These are phyloP conservation scores for Rhynchospora breviuscula DNA, from an alignment of 176 grass and related monocot species.

Conservation along the genomic window DNA sequence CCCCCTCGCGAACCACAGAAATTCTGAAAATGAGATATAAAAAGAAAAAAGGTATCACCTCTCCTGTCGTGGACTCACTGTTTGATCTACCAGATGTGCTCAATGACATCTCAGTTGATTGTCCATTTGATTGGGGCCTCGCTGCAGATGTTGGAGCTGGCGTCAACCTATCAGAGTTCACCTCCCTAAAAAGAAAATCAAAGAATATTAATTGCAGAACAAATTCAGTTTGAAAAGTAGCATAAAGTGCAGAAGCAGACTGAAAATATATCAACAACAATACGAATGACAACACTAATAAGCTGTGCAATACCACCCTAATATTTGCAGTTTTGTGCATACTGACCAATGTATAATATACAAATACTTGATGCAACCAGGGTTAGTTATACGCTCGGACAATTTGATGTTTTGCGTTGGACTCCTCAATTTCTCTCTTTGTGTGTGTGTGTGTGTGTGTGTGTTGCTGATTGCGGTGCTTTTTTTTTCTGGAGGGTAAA, in stretches of 20 bases:
- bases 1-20: background rate
- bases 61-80: background rate
- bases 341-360: background rate
- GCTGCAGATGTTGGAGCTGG: background rate
- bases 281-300: background rate
- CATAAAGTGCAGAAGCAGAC: background rate
- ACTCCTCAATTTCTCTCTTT: background rate
- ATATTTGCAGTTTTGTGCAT: background rate
- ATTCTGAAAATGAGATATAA: no score
- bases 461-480: background rate
- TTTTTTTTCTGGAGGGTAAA: background rate
- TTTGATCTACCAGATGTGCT: background rate
- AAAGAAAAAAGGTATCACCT: background rate
- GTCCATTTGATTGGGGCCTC: background rate
- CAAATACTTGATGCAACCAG: background rate
- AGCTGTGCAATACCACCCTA: background rate
- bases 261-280: background rate
- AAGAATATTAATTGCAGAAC: background rate
- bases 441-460: no score
- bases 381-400: background rate
- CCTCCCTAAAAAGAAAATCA: slow-evolving; percentile 13
- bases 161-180: background rate
- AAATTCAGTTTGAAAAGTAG: background rate
- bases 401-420: background rate
- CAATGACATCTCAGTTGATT: background rate